Evolutionary conservation across 1,284 basidiomycete genomes (phyloP).

Genomic region (Anthracocystis setariae): DNA sequence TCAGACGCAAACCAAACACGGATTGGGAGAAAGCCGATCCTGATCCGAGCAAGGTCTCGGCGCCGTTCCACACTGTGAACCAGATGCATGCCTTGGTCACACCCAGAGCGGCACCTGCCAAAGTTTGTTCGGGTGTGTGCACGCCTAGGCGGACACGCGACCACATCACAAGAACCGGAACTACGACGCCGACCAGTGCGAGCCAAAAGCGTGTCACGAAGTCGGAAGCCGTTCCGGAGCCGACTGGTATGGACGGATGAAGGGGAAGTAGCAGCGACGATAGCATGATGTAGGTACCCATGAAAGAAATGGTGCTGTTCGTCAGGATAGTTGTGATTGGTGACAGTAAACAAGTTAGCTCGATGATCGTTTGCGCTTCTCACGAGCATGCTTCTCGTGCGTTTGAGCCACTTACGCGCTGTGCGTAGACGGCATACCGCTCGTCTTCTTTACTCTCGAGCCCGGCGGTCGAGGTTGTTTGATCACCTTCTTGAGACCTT

Average conservation of each 20-base stretch:
- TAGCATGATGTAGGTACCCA: constrained; percentile 48
- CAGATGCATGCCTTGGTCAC: constrained; percentile 37
- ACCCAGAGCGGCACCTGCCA: constrained; percentile 42
- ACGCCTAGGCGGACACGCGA: constrained; percentile 49
- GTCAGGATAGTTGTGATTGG: not conserved
- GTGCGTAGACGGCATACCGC: constrained; percentile 56
- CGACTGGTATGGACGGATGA: constrained; percentile 28
- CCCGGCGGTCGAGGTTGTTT: constrained; percentile 52
- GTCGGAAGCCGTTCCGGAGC: constrained; percentile 9
- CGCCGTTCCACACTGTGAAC: constrained; percentile 49
- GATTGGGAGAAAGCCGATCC: constrained; percentile 1
- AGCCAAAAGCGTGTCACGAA: constrained; percentile 31
- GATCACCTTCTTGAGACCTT: constrained; percentile 53
- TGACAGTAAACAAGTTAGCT: not conserved
- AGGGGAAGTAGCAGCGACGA: constrained; percentile 39
- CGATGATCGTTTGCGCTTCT: not conserved
- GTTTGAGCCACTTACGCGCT: constrained; percentile 34
- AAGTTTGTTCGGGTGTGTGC: constrained; percentile 41
- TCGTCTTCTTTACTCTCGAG: constrained; percentile 46
- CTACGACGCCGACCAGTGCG: constrained; percentile 21
- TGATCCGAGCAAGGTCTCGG: constrained; percentile 8
- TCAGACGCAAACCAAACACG: constrained; percentile 13
- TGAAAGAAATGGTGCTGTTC: constrained; percentile 49
- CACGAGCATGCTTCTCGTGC: not conserved
- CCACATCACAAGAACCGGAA: constrained; percentile 50